Evolutionary conservation across 306 rosid species (phyloP), one percentile per base, ranked within the genome.

Genomic region (Lathyrus aphaca): DNA sequence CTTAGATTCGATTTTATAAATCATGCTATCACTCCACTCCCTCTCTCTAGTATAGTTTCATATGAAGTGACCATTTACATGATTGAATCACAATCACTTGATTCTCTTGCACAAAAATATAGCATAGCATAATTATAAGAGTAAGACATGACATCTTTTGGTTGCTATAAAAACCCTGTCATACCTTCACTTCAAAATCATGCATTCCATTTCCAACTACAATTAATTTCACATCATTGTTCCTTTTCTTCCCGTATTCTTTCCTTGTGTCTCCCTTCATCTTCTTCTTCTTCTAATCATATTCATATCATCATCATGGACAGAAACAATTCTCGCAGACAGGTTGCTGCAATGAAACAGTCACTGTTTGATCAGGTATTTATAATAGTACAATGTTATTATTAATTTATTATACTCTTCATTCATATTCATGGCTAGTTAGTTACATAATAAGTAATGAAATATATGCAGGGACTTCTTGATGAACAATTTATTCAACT

Each of bases 401-500:
- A 2, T 27, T 27, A 25, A 49, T 49, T 48, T 4, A 27, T n/a
- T n/a, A n/a, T n/a, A n/a, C n/a, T n/a, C n/a, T n/a, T n/a, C n/a
- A n/a, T n/a, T 27, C 23, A 1, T 21, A 4, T 29, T 49, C 55
- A 49, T 49, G 21, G 58, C 10, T 19, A 14, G 58, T 19, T 48
- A 51, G 6, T 6, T 54, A 29, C 32, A n/a, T n/a, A n/a, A 5
- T 29, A 54, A 54, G 35, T 6, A 54, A 23, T 54, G 16, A 7
- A 8, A n/a, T n/a, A 54, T 23, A 23, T 81, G 10, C 78, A 92
- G 92, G 98, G 91, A 23, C 73, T 50, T 71, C 81, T 92, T 18
- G 95, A 92, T 69, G 98, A 92, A 46, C 98, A 92, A n/a, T 89
- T 92, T 81, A 78, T 86, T 56, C 98, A 92, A 66, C 77, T 92